Evolutionary conservation across 2,329 filamentous ascomycete genomes (phyloP).

Genomic region (Dactylonectria estremocensis): DNA sequence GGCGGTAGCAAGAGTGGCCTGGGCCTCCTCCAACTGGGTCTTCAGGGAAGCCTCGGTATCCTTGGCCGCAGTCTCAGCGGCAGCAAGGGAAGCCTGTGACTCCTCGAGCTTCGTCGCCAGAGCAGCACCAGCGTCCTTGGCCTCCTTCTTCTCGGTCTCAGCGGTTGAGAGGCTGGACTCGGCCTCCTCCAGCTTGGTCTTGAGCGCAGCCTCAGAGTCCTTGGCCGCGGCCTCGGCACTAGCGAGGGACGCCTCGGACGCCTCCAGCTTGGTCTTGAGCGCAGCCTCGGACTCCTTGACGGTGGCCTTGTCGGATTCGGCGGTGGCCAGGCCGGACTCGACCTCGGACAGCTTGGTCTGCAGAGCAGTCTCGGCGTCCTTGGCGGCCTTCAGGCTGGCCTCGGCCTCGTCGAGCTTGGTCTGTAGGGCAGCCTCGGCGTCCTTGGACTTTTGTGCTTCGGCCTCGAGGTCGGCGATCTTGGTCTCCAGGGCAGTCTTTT

Average conservation of each 20-base stretch:
- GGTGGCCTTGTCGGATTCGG: slow-evolving; percentile 28
- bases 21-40: slow-evolving; percentile 34
- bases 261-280: slow-evolving; percentile 39
- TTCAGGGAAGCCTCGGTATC: slow-evolving; percentile 42
- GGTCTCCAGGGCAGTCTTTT: slow-evolving; percentile 36
- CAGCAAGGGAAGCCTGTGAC: slow-evolving; percentile 26
- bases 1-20: slow-evolving; percentile 22
- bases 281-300: slow-evolving; percentile 40
- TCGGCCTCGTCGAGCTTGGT: slow-evolving; percentile 39
- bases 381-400: slow-evolving; percentile 35
- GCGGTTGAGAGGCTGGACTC: slow-evolving; percentile 21
- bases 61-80: slow-evolving; percentile 34
- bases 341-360: slow-evolving; percentile 36
- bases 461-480: slow-evolving; percentile 25
- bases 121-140: slow-evolving; percentile 28
- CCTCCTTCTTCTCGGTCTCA: slow-evolving; percentile 30
- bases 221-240: slow-evolving; percentile 38
- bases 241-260: slow-evolving; percentile 23
- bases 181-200: slow-evolving; percentile 36
- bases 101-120: slow-evolving; percentile 35
- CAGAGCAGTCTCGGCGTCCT: slow-evolving; percentile 27
- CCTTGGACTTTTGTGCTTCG: slow-evolving; percentile 10
- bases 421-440: slow-evolving; percentile 37
- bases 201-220: slow-evolving; percentile 39
- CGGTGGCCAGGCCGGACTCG: slow-evolving; percentile 24